Evolutionary conservation across 148 eudicot species (phyloP).

Genomic region (Fagopyrum homotropicum): DNA sequence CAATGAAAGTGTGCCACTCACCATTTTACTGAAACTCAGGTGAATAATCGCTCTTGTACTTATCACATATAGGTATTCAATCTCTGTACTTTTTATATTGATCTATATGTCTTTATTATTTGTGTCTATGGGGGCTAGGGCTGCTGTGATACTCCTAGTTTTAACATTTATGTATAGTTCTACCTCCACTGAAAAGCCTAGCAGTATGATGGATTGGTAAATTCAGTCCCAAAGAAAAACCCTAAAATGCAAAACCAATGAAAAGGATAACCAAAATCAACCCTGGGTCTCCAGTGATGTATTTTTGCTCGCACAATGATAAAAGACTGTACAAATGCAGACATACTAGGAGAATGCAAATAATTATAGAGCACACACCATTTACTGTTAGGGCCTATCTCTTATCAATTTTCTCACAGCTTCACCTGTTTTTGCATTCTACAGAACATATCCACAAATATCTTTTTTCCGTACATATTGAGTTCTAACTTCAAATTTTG

Average conservation of each 20-base stretch:
- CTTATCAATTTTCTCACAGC: no score
- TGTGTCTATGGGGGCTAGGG: neutral
- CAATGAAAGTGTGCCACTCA: slow-evolving; percentile 71
- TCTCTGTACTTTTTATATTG: neutral
- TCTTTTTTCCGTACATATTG: no score
- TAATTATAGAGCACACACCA: no score
- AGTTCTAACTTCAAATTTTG: no score
- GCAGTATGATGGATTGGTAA: no score
- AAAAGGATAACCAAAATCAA: neutral
- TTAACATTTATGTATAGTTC: neutral
- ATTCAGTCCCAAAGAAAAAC: neutral
- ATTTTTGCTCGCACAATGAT: no score
- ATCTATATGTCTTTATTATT: no score
- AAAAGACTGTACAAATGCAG: no score
- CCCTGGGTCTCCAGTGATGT: neutral
- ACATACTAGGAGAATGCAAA: no score
- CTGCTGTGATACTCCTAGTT: neutral
- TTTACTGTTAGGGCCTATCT: no score
- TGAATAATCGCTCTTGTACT: slow-evolving; percentile 12
- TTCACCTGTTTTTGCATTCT: no score
- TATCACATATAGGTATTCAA: neutral
- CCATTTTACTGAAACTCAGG: slow-evolving; percentile 98
- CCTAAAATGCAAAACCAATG: neutral
- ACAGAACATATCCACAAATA: no score
- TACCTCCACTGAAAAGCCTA: neutral